Conservation (phyloP, 768 basidiomycete genomes). For the Daedaleopsis nitida region DNA sequence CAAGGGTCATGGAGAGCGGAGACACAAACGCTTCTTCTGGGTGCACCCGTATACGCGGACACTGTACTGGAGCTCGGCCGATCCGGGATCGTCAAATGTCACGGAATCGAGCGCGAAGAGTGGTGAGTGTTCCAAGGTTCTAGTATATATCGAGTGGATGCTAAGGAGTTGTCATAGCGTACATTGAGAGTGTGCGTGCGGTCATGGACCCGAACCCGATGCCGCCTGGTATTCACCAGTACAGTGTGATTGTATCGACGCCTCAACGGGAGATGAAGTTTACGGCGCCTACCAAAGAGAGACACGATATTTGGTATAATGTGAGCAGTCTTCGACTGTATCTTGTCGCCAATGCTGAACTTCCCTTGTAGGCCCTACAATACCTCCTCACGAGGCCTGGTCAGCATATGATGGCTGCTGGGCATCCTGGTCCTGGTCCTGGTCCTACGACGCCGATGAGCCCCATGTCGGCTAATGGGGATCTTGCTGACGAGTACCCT, state of each 20-base stretch:
- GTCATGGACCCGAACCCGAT: slow-evolving; percentile 96
- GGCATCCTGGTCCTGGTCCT: slow-evolving; percentile 21
- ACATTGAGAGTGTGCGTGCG: slow-evolving; percentile 88
- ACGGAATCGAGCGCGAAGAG: slow-evolving; percentile 95
- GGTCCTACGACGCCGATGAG: slow-evolving; percentile 27
- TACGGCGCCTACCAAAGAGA: slow-evolving; percentile 92
- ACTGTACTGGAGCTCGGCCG: slow-evolving; percentile 93
- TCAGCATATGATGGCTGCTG: slow-evolving; percentile 22
- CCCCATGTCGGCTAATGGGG: slow-evolving; percentile 33
- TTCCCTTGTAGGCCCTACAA: slow-evolving; percentile 70
- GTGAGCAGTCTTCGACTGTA: slow-evolving; percentile 45
- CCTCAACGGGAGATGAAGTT: slow-evolving; percentile 97
- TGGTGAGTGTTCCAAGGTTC: slow-evolving; percentile 57
- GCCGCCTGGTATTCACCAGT: slow-evolving; percentile 90
- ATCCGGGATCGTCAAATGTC: slow-evolving; percentile 87
- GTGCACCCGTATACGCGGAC: slow-evolving; percentile 99
- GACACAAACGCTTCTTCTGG: slow-evolving; percentile 98
- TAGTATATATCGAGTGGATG: slow-evolving; percentile 1
- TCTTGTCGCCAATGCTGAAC: slow-evolving; percentile 18
- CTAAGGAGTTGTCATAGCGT: slow-evolving; percentile 53
- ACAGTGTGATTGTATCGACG: slow-evolving; percentile 91
- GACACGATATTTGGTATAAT: slow-evolving; percentile 96
- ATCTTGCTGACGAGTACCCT: slow-evolving; percentile 42
- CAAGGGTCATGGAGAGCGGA: slow-evolving; percentile 85
- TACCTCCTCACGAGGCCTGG: slow-evolving; percentile 84